A percentile compares a stretch with the other conserved stretches of the same genome.
phyloP scores from a whole-genome alignment of 2,329 filamentous ascomycete species.

The Acephala macrosclerotiorum region DNA sequence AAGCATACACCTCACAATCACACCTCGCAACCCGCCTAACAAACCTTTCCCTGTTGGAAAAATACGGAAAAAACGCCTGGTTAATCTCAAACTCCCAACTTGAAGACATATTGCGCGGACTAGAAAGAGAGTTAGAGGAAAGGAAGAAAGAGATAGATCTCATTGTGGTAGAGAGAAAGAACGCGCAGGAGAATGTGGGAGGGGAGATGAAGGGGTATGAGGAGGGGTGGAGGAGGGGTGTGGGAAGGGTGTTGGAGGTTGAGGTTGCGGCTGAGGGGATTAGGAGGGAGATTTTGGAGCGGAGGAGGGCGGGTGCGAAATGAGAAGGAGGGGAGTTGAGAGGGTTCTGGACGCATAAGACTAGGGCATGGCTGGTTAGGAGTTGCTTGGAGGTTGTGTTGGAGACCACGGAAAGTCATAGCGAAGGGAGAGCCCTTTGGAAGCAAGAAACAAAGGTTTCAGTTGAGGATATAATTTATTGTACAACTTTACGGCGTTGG shows the following conservation, averaged over 20 bases:
- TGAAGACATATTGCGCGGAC: slow-evolving; percentile 71
- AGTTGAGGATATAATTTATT: too few relatives aligned
- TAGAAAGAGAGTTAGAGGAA: slow-evolving; percentile 79
- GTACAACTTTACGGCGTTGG: slow-evolving; percentile 11
- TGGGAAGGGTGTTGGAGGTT: slow-evolving; percentile 83
- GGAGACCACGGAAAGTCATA: background rate
- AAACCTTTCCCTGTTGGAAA: slow-evolving; percentile 39
- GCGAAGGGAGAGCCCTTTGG: background rate
- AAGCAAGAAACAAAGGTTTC: background rate
- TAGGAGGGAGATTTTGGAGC: slow-evolving; percentile 70
- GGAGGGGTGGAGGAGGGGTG: slow-evolving; percentile 78
- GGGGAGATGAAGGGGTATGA: slow-evolving; percentile 79
- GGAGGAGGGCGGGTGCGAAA: slow-evolving; percentile 55
- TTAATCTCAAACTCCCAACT: slow-evolving; percentile 82
- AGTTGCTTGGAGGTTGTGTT: background rate
- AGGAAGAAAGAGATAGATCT: slow-evolving; percentile 74
- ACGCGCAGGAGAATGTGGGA: slow-evolving; percentile 72
- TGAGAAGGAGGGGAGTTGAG: too few relatives aligned
- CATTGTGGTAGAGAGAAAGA: slow-evolving; percentile 73
- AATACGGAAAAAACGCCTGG: slow-evolving; percentile 85
- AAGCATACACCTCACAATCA: slow-evolving; percentile 63
- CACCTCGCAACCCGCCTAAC: slow-evolving; percentile 56
- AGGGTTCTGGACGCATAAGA: too few relatives aligned
- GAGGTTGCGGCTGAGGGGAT: slow-evolving; percentile 83
- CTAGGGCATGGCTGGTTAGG: background rate